Base-by-base conservation (phyloP, 352 stramenopile species). In the Thraustotheca clavata region DNA sequence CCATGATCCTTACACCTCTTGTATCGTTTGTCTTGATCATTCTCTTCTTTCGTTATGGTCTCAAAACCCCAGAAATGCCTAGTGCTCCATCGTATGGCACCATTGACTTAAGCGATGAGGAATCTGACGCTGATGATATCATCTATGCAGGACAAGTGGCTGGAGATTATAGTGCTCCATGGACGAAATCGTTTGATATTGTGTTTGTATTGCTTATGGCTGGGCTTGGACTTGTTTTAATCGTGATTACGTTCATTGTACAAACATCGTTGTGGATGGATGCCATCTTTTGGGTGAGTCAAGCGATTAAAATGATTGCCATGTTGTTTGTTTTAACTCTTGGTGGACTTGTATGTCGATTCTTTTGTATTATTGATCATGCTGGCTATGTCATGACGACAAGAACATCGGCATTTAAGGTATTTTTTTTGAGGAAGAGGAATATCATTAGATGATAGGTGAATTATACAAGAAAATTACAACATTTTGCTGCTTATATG, bases 391-490 rank as follows among this genome's bases (percentile, higher is more conserved):
- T 94, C 49, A 83, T 91, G 68, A 94, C 84, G 27, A 87, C 89
- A 63, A 83, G 79, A 63, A 87, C 73, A 61, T 91, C 82, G 35
- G 72, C 55, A 33, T 94, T 94, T 72, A 94, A 94, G 69, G 60
- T 65, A 3, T 12, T 2, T 4, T 40, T 1, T 9, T 9, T 18
- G 11, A 33, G n/a, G 22, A 18, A 11, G 38, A 4, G 24, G 12
- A 18, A 40, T 38, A 14, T 57, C 6, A 54, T 57, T 31, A 31
- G 2, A 3, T 1, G 7, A 20, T 40, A 65, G 57, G 82, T 94
- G 59, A 94, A 91, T 74, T 94, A 94, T 76, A 91, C 84, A 8
- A 79, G 84, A 22, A 91, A 94, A 71, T 68, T 91, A 43, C 82
- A 91, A 73, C 79, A 88, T 41, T 83, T 91, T 22, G 84, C 84